A percentile compares a stretch with the other conserved stretches of the same genome.
Conservation (phyloP, 2,329 filamentous ascomycete species). For the Trichothecium sympodiale region DNA sequence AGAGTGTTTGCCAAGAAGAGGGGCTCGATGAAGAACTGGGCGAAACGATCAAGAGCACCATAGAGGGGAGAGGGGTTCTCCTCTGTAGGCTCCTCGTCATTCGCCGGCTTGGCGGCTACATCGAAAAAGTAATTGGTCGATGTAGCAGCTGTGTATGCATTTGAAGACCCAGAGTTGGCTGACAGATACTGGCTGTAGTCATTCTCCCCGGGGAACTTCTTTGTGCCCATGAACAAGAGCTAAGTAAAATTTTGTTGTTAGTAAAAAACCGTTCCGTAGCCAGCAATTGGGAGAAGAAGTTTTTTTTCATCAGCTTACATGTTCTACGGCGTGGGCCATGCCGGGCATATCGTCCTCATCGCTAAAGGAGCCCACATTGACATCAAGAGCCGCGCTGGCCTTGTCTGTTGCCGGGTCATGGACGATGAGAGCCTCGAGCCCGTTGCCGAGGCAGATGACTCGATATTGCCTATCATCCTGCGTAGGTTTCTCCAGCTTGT, state of each 20-base stretch:
- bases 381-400: slow-evolving; percentile 87
- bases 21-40: slow-evolving; percentile 85
- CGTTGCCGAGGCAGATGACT: slow-evolving; percentile 74
- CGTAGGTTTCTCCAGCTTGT: slow-evolving; percentile 69
- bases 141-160: slow-evolving; percentile 86
- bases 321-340: slow-evolving; percentile 92
- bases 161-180: slow-evolving; percentile 80
- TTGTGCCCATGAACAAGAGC: slow-evolving; percentile 94
- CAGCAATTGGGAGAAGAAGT: slow-evolving; percentile 1
- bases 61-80: slow-evolving; percentile 52
- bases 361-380: slow-evolving; percentile 92
- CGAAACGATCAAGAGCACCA: slow-evolving; percentile 80
- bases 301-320: slow-evolving; percentile 45
- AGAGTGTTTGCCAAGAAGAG: slow-evolving; percentile 77
- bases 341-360: slow-evolving; percentile 85
- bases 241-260: slow-evolving; percentile 16
- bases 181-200: slow-evolving; percentile 91
- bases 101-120: slow-evolving; percentile 67
- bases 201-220: slow-evolving; percentile 95
- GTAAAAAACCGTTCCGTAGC: too few relatives aligned
- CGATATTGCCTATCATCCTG: slow-evolving; percentile 81
- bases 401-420: slow-evolving; percentile 95
- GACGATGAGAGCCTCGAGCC: slow-evolving; percentile 82
- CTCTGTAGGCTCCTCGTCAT: slow-evolving; percentile 43
- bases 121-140: slow-evolving; percentile 99